Percentiles rank a stretch among this genome's conserved stretches.
phyloP scores from a whole-genome alignment of 208 protist genomes.

The Trypanosoma boissoni region DNA sequence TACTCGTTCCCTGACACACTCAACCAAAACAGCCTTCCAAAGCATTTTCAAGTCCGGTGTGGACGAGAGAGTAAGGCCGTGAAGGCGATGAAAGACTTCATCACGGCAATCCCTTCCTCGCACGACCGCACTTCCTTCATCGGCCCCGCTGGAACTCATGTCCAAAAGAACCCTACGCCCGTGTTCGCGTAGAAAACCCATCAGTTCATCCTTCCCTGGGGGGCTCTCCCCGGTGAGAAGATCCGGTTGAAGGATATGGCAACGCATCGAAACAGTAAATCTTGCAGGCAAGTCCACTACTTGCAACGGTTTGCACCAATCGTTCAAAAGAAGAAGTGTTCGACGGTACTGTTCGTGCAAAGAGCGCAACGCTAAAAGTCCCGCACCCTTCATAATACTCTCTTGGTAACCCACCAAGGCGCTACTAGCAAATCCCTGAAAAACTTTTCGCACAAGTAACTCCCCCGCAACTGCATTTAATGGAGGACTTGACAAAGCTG shows the following conservation, averaged over 20 bases:
- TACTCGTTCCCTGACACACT: constrained; percentile 45
- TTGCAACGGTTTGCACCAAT: constrained; percentile 50
- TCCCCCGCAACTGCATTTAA: constrained; percentile 17
- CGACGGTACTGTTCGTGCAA: constrained; percentile 33
- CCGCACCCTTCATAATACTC: constrained; percentile 18
- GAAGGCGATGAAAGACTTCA: constrained; percentile 44
- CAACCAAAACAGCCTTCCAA: constrained; percentile 57
- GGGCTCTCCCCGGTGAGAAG: constrained; percentile 60
- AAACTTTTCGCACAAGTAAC: constrained; percentile 26
- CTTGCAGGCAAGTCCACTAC: constrained; percentile 24
- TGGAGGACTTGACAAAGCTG: constrained; percentile 17
- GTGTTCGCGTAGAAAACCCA: constrained; percentile 50
- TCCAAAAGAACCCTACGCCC: constrained; percentile 21
- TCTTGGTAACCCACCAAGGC: constrained; percentile 17
- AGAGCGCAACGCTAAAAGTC: constrained; percentile 28
- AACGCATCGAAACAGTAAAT: constrained; percentile 54
- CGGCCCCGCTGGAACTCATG: constrained; percentile 4
- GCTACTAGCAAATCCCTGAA: constrained; percentile 17
- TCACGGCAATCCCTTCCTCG: constrained; percentile 20
- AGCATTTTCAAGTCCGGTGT: constrained; percentile 57
- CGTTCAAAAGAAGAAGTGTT: constrained; percentile 30
- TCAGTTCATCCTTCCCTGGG: constrained; percentile 35
- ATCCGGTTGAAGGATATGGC: constrained; percentile 59
- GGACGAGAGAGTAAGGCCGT: constrained; percentile 59
- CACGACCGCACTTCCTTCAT: neutral